phyloP scores from a whole-genome alignment of 2,329 filamentous ascomycete genomes.

The Colletotrichum orbiculare region DNA sequence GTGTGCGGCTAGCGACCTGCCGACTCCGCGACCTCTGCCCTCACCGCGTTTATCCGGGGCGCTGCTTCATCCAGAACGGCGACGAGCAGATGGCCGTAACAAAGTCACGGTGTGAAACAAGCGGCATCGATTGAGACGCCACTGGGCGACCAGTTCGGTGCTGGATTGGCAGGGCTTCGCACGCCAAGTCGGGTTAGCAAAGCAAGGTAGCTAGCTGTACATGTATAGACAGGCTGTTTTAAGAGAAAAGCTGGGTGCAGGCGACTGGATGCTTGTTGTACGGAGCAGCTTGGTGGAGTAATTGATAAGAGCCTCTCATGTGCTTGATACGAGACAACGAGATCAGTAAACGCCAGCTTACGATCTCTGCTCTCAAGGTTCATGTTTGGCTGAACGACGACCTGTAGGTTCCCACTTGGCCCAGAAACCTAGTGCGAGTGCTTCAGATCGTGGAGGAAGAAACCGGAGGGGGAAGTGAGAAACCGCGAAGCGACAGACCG shows the following conservation, averaged over 20 bases:
- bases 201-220: neutral
- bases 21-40: conserved; percentile 15
- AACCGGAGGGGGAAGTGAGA: conserved; percentile 12
- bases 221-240: neutral
- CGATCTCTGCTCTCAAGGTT: conserved; percentile 21
- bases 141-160: conserved; percentile 1
- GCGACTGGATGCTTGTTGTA: too few species aligned
- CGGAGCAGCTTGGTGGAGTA: conserved; percentile 4
- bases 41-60: conserved; percentile 20
- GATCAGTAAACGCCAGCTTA: conserved; percentile 8
- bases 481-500: conserved; percentile 5
- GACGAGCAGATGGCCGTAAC: conserved; percentile 1
- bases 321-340: conserved; percentile 23
- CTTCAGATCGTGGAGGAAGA: conserved; percentile 33
- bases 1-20: too few species aligned
- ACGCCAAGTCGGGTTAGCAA: conserved; percentile 5
- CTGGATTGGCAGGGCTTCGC: neutral
- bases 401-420: conserved; percentile 14
- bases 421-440: conserved; percentile 14
- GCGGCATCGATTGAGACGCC: conserved; percentile 26
- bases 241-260: too few species aligned
- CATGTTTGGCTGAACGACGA: conserved; percentile 18
- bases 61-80: neutral
- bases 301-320: conserved; percentile 4
- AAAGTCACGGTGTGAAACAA: conserved; percentile 29